A percentile compares a stretch with the other conserved stretches of the same genome.
phyloP scores from a whole-genome alignment of 106 monocot genomes.

The Narthecium ossifragum region DNA sequence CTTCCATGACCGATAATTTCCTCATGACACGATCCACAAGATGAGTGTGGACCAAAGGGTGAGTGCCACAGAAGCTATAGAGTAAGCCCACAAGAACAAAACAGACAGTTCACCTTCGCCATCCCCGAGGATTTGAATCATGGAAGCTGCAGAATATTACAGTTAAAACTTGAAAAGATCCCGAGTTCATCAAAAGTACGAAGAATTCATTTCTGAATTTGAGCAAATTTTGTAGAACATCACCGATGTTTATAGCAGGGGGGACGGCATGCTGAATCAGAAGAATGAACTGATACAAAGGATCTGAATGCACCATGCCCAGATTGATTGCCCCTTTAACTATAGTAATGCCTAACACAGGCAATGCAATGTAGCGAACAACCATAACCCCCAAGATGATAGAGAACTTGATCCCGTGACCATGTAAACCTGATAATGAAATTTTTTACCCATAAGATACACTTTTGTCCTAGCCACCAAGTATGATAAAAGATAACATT shows the following conservation, averaged over 20 bases:
- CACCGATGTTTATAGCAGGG: conserved; percentile 80
- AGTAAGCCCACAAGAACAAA: conserved; percentile 13
- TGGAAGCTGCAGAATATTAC: conserved; percentile 4
- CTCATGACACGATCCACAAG: conserved; percentile 15
- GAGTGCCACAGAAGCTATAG: conserved; percentile 9
- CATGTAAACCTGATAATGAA: conserved; percentile 22
- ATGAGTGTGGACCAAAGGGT: conserved; percentile 12
- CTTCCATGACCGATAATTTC: no score
- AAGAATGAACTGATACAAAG: conserved; percentile 60
- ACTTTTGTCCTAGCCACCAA: neutral
- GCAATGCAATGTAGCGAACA: conserved; percentile 24
- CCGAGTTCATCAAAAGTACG: neutral
- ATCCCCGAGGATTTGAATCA: conserved; percentile 14
- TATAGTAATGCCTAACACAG: conserved; percentile 26
- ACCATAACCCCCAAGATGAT: conserved; percentile 26
- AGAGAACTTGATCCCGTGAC: conserved; percentile 19
- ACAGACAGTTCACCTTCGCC: conserved; percentile 13
- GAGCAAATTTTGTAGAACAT: neutral
- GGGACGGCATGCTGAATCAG: conserved; percentile 61
- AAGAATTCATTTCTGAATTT: neutral
- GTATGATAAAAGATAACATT: neutral
- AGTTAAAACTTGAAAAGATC: neutral
- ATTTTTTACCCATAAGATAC: neutral
- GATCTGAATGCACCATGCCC: conserved; percentile 65
- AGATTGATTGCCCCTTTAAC: conserved; percentile 45